These are phyloP conservation scores for Trichophyton mentagrophytes DNA, from an alignment of 2,329 filamentous ascomycete species.

Conservation along the genomic window DNA sequence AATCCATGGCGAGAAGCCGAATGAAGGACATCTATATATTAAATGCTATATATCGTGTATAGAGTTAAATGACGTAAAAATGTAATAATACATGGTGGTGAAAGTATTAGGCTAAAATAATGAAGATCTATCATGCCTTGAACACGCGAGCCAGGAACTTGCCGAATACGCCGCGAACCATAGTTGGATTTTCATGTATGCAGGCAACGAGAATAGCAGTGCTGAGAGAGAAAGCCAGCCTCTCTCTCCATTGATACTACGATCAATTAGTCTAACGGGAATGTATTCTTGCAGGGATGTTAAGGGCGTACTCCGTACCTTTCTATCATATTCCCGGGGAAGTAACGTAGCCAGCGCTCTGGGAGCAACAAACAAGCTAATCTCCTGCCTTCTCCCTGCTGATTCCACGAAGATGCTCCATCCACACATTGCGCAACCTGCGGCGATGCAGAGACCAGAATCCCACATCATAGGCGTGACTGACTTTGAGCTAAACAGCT, in stretches of 20 bases:
- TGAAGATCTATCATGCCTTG: neutral
- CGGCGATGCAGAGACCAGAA: conserved; percentile 51
- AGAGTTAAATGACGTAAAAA: neutral
- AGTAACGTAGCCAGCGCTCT: conserved; percentile 62
- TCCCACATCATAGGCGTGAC: conserved; percentile 46
- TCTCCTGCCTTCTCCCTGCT: conserved; percentile 53
- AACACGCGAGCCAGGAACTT: conserved; percentile 44
- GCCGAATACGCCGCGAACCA: conserved; percentile 58
- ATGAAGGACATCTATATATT: neutral
- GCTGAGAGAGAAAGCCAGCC: conserved; percentile 51
- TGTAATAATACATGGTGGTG: neutral
- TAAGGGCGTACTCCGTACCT: conserved; percentile 29
- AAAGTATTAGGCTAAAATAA: neutral
- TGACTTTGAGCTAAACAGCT: conserved; percentile 45
- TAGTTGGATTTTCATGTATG: conserved; percentile 47
- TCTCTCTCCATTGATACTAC: conserved; percentile 55
- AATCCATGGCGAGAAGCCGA: neutral
- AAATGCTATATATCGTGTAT: neutral
- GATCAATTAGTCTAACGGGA: conserved; percentile 2
- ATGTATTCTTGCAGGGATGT: neutral
- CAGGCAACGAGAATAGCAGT: conserved; percentile 58
- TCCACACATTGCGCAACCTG: conserved; percentile 63
- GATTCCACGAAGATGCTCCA: conserved; percentile 69
- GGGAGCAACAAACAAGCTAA: conserved; percentile 69
- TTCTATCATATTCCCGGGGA: conserved; percentile 52